Evolutionary conservation across 805 yeast genomes (phyloP).

Genomic region (Metschnikowia lunata): DNA sequence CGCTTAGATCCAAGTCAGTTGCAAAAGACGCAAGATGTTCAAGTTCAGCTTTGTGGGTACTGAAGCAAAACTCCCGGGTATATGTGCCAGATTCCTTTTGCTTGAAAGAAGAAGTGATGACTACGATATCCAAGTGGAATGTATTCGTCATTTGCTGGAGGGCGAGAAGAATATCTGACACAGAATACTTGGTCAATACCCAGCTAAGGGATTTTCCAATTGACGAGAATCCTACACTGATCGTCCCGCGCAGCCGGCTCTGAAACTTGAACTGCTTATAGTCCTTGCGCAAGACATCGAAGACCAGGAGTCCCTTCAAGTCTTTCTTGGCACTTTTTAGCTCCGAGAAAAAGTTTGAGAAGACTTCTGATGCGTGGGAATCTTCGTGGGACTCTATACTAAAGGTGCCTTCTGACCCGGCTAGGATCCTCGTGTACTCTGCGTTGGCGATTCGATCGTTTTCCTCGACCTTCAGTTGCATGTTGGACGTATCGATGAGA

Average conservation of each 20-base stretch:
- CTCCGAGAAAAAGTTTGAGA: constrained; percentile 18
- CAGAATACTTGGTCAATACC: constrained; percentile 32
- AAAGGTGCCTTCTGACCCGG: not conserved
- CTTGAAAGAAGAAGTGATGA: constrained; percentile 39
- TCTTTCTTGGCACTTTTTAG: constrained; percentile 57
- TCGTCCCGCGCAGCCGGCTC: constrained; percentile 22
- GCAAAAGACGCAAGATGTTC: constrained; percentile 20
- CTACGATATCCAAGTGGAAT: constrained; percentile 26
- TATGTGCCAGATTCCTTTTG: constrained; percentile 28
- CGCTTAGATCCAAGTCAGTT: constrained; percentile 22
- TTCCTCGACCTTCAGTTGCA: constrained; percentile 58
- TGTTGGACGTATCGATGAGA: constrained; percentile 69
- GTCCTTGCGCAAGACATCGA: constrained; percentile 73
- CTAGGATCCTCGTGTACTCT: constrained; percentile 28
- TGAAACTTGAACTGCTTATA: constrained; percentile 63
- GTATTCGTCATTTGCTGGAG: constrained; percentile 18
- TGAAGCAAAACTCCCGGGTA: constrained; percentile 34
- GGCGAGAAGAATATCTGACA: constrained; percentile 22
- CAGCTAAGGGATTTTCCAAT: constrained; percentile 60
- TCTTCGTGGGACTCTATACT: not conserved
- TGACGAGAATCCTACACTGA: constrained; percentile 70
- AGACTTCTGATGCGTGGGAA: not conserved
- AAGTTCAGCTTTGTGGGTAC: constrained; percentile 15
- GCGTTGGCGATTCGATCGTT: constrained; percentile 49
- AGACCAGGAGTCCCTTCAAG: constrained; percentile 52